Base-by-base conservation (phyloP, 2,329 filamentous ascomycete species). In the Passalora sequoiae region DNA sequence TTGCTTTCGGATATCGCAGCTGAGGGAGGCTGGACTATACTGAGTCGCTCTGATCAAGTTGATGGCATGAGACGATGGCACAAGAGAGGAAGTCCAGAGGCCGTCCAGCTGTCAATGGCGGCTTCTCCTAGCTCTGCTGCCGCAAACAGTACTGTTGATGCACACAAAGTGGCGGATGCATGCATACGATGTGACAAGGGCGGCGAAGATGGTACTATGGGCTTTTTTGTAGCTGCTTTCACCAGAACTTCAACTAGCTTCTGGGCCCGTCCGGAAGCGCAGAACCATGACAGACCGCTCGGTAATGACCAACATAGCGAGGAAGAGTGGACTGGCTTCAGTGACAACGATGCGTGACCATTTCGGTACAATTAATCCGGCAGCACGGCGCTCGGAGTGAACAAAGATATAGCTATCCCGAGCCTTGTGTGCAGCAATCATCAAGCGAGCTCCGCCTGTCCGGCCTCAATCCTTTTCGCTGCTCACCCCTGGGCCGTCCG, bases 191-290 rank as follows among this genome's bases (percentile, higher is more conserved):
- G 87, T 22, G 83, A 85, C 64, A 86, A 89, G 56, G 85, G 80
- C 19, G 88, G 91, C 55, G 82, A 81, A 7, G 78, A 84, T 50
- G 88, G 89, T 0, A 86, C 89, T 1, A 95, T 96, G 78, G 91
- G 92, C 0, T 97, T 98, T 66, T 98, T 98, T 57, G 86, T 96
- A 15, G 88, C 81, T n/a, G 87, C 77, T 0, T 95, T 98, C 65
- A 76, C 87, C 3, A 73, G 86, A 40, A n/a, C n/a, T n/a, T n/a
- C n/a, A n/a, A n/a, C n/a, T n/a, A n/a, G n/a, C n/a, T n/a, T n/a
- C n/a, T n/a, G n/a, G n/a, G n/a, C n/a, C n/a, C n/a, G n/a, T n/a
- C n/a, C n/a, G n/a, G n/a, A n/a, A n/a, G n/a, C n/a, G n/a, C n/a
- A n/a, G n/a, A n/a, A n/a, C n/a, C n/a, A n/a, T n/a, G n/a, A n/a